Percentiles rank a stretch among this genome's conserved stretches.
These are phyloP conservation scores for Cardamine occulta DNA, from an alignment of 345 rosid species.

Conservation along the genomic window DNA sequence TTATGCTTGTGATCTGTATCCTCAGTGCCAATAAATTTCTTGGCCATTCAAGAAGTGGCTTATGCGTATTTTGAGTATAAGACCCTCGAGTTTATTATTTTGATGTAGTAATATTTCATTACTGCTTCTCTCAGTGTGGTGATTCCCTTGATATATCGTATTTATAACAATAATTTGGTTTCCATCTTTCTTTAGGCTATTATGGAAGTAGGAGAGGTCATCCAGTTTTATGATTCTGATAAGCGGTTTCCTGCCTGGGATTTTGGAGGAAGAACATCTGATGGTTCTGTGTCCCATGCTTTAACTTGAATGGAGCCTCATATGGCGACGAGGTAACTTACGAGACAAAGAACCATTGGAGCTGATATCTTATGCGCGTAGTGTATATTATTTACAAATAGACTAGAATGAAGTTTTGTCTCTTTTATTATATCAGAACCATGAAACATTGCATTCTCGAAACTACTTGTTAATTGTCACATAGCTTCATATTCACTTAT, in stretches of 20 bases:
- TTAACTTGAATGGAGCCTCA: slow-evolving; percentile 71
- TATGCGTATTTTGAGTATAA: background rate
- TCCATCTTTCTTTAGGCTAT: slow-evolving; percentile 58
- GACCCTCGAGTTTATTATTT: slow-evolving; percentile 7
- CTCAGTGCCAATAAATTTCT: background rate
- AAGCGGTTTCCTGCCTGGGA: slow-evolving; percentile 86
- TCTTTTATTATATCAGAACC: too few species aligned
- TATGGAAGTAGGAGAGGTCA: slow-evolving; percentile 81
- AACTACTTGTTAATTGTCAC: background rate
- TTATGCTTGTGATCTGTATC: background rate
- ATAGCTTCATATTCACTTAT: background rate
- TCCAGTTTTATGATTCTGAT: slow-evolving; percentile 87
- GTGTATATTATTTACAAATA: too few species aligned
- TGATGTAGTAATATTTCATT: background rate
- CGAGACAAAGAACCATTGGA: background rate
- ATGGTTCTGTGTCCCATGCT: slow-evolving; percentile 71
- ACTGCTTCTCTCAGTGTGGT: too few species aligned
- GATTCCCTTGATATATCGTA: background rate
- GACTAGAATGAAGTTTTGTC: too few species aligned
- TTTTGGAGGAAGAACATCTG: slow-evolving; percentile 72
- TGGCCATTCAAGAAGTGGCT: background rate
- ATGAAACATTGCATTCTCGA: background rate
- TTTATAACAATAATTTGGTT: slow-evolving; percentile 17
- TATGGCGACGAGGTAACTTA: slow-evolving; percentile 60
- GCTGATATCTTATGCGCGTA: too few species aligned